Evolutionary conservation across 2,329 filamentous ascomycete genomes (phyloP).

Genomic region (Fusarium sp.): DNA sequence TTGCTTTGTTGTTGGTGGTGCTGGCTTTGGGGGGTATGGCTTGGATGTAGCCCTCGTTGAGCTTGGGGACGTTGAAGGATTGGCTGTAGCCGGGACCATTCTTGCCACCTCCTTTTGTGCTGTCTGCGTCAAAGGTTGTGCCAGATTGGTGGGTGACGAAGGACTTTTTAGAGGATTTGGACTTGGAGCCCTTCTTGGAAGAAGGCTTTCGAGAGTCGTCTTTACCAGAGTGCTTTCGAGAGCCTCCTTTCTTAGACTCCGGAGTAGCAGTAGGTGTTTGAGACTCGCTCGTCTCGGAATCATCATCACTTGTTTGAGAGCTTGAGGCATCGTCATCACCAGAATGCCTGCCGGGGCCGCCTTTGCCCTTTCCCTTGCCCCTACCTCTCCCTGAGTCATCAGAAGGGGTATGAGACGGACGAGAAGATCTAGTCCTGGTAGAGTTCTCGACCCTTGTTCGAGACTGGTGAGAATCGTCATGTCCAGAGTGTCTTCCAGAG

Average conservation of each 20-base stretch:
- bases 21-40: neutral
- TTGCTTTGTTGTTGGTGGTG: neutral
- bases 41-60: conserved; percentile 14
- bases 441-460: neutral
- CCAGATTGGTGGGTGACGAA: neutral
- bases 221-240: too few relatives aligned
- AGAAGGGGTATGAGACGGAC: too few relatives aligned
- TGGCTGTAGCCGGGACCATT: neutral
- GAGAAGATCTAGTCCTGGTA: neutral
- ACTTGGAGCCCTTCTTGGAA: neutral
- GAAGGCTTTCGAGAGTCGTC: neutral
- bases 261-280: neutral
- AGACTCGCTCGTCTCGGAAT: neutral
- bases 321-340: too few relatives aligned
- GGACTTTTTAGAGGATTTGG: neutral
- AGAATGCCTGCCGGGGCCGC: too few relatives aligned
- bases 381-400: too few relatives aligned
- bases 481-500: neutral
- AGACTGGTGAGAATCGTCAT: neutral
- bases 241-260: neutral
- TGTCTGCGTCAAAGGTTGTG: conserved; percentile 8
- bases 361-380: too few relatives aligned
- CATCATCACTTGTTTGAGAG: too few relatives aligned
- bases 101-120: conserved; percentile 15
- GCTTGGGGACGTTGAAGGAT: neutral